These are phyloP conservation scores for Panicum hallii DNA, from an alignment of 202 grass and related monocot species.

Conservation along the genomic window DNA sequence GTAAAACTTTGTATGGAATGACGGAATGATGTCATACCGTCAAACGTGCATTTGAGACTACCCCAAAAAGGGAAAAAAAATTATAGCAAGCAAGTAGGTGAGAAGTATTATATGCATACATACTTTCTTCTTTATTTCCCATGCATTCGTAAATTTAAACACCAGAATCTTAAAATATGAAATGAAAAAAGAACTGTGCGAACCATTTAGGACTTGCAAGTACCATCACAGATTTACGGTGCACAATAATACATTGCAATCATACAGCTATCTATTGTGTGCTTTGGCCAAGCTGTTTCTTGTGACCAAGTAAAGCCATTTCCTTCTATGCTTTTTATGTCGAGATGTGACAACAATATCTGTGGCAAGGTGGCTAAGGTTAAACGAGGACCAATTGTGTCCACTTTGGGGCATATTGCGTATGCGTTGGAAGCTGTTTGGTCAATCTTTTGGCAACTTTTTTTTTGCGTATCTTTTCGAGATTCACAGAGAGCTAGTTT, in stretches of 20 bases:
- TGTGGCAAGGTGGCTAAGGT: background rate
- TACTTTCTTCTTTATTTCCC: background rate
- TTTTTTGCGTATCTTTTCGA: background rate
- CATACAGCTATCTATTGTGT: constrained; percentile 16
- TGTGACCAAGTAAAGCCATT: constrained; percentile 31
- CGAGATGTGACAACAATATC: constrained; percentile 39
- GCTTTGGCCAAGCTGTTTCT: constrained; percentile 27
- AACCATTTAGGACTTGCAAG: background rate
- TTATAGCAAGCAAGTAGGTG: background rate
- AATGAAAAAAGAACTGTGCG: background rate
- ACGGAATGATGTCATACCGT: background rate
- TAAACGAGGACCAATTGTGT: constrained; percentile 21
- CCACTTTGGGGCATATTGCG: constrained; percentile 30
- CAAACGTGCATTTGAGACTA: background rate
- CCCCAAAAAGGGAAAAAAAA: background rate
- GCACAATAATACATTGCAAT: constrained; percentile 17
- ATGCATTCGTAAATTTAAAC: background rate
- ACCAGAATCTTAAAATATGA: background rate
- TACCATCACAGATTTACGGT: background rate
- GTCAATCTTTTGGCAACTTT: constrained; percentile 20
- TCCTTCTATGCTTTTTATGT: constrained; percentile 24
- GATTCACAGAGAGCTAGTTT: constrained; percentile 31
- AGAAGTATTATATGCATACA: constrained; percentile 7
- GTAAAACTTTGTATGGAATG: constrained; percentile 1
- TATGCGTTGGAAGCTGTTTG: constrained; percentile 31